Evolutionary conservation across 768 basidiomycete genomes (phyloP).

Genomic region (Exsudoporus frostii): DNA sequence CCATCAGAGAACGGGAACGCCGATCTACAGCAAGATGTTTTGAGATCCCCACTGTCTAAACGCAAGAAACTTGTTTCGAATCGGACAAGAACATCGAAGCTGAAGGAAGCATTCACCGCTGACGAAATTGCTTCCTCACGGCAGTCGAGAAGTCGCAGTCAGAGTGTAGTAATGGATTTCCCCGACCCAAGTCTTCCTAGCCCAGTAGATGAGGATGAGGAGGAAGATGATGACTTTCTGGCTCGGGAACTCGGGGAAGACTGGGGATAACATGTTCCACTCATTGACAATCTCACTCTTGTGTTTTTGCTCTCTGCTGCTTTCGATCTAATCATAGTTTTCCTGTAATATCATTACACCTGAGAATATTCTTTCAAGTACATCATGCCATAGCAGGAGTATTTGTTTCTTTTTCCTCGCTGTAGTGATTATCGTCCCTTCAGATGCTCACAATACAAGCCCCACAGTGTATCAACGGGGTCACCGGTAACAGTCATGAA

Average conservation of each 20-base stretch:
- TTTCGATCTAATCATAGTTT: conserved; percentile 22
- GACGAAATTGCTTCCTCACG: conserved; percentile 40
- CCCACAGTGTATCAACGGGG: conserved; percentile 57
- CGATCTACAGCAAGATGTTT: conserved; percentile 37
- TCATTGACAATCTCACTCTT: not conserved
- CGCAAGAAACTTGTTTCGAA: conserved; percentile 72
- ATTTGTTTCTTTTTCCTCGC: not conserved
- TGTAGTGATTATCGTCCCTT: conserved; percentile 7
- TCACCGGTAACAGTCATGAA: conserved; percentile 54
- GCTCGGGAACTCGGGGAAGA: conserved; percentile 78
- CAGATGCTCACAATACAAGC: conserved; percentile 45
- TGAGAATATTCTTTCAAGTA: conserved; percentile 2
- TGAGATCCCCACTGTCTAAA: conserved; percentile 74
- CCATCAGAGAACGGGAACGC: conserved; percentile 56
- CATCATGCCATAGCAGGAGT: not conserved
- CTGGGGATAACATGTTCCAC: conserved; percentile 51
- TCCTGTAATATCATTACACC: conserved; percentile 18
- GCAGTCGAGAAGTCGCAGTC: conserved; percentile 23
- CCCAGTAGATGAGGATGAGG: conserved; percentile 47
- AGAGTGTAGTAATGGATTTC: conserved; percentile 10
- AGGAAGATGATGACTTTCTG: conserved; percentile 78
- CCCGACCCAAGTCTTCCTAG: conserved; percentile 15
- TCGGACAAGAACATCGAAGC: conserved; percentile 59
- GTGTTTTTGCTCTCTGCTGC: conserved; percentile 6
- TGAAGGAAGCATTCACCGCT: conserved; percentile 65